Conservation (phyloP, 345 rosid genomes). For the Corymbia maculata region DNA sequence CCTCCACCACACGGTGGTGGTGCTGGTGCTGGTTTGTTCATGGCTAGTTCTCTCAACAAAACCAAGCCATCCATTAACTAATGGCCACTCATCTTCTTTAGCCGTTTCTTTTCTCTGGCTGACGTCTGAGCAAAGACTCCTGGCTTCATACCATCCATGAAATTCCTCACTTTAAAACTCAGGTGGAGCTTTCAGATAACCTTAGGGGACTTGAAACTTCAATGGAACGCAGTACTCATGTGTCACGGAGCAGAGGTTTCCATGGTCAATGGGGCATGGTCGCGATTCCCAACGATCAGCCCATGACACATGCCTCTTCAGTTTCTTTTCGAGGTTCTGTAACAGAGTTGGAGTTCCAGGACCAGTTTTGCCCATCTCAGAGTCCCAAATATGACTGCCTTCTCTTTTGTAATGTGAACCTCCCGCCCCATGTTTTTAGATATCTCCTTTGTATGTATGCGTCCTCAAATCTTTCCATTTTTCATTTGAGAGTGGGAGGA, state of each 20-base stretch:
- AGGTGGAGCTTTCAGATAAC: neutral
- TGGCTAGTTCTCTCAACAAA: neutral
- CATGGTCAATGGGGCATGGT: too few relatives aligned
- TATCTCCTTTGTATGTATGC: neutral
- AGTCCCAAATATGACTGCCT: constrained; percentile 60
- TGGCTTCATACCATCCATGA: neutral
- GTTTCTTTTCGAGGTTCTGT: neutral
- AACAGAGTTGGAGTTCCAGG: constrained; percentile 40
- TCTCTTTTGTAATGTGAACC: constrained; percentile 48
- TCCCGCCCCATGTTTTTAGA: neutral
- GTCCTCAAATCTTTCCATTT: neutral
- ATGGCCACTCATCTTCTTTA: neutral
- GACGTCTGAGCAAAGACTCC: neutral
- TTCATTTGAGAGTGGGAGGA: neutral
- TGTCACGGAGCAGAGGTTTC: too few relatives aligned
- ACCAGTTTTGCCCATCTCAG: constrained; percentile 3
- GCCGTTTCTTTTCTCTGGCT: neutral
- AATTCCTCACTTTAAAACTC: neutral
- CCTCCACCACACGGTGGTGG: neutral
- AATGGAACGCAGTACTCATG: neutral
- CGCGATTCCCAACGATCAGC: too few relatives aligned
- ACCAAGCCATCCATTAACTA: neutral
- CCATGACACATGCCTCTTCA: neutral
- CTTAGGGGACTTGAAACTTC: neutral
- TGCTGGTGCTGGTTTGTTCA: neutral